Percentiles rank a stretch among this genome's conserved stretches.
Conservation (phyloP, 805 yeast genomes). For the Priceomyces castillae region DNA sequence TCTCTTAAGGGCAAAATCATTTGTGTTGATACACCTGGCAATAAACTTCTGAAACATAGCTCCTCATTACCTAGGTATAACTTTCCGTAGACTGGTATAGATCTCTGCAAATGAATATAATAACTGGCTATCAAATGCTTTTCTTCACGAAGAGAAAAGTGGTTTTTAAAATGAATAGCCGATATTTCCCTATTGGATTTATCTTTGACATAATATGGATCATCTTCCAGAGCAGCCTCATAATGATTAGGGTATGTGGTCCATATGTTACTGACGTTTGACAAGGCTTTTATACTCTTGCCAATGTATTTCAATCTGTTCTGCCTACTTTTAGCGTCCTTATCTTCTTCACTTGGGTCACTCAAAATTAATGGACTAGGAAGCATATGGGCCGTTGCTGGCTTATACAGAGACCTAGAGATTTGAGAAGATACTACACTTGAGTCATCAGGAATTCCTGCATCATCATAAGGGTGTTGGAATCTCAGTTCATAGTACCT, state of each 20-base stretch:
- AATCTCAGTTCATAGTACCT: conserved; percentile 16
- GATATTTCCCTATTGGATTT: conserved; percentile 44
- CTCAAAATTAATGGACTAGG: conserved; percentile 22
- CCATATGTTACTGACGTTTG: conserved; percentile 45
- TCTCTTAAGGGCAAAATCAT: conserved; percentile 81
- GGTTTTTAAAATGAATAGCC: conserved; percentile 56
- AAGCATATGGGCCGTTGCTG: conserved; percentile 1
- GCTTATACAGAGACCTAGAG: neutral
- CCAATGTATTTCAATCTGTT: conserved; percentile 18
- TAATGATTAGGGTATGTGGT: conserved; percentile 63
- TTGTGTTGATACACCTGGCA: conserved; percentile 73
- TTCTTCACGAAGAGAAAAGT: conserved; percentile 59
- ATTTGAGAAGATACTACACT: neutral
- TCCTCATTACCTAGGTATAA: conserved; percentile 65
- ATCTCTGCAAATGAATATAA: conserved; percentile 63
- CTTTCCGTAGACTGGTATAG: conserved; percentile 81
- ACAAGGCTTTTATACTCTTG: conserved; percentile 29
- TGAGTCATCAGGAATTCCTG: neutral
- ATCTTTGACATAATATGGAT: conserved; percentile 47
- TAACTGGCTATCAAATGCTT: conserved; percentile 64
- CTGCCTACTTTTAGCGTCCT: conserved; percentile 10
- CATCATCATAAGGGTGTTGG: neutral
- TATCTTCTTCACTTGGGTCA: conserved; percentile 25
- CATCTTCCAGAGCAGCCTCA: conserved; percentile 41
- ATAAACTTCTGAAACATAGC: conserved; percentile 75